Base-by-base conservation (phyloP, 768 basidiomycete species). In the Serendipita sp. region DNA sequence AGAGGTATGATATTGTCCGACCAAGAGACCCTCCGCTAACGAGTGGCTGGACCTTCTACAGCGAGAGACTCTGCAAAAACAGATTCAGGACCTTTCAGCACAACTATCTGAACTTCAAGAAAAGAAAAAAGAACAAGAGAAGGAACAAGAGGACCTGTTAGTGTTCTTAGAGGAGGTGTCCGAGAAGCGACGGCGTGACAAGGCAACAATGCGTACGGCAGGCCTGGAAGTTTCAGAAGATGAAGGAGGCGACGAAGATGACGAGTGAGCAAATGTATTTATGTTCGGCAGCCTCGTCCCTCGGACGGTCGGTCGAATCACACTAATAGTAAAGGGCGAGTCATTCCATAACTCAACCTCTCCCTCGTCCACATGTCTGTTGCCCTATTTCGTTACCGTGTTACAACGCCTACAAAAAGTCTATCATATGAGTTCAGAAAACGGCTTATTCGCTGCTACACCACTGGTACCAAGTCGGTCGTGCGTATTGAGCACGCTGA, bases 61-160 rank as follows among this genome's bases (percentile, higher is more conserved):
- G 83, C 64, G 79, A 47, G 71, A 76, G 7, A 72, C 76, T 5
- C 73, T 86, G 38, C 78, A 78, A 34, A 74, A 70, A 5, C 79
- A 82, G 69, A 70, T 86, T 5, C 70, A 75, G 3, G 71, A 73
- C 3, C 71, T 89, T 23, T 75, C 81, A 32, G 69, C 72, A 13
- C 74, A 83, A 64, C 72, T 91, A 5, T 73, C 74, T 47, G 75
- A 74, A 1, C 78, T 84, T 7, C 81, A 87, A 68, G 79, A 78
- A 64, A 88, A 85, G 72, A 80, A 82, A 58, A 85, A 82, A 68
- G 92, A 96, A 7, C 83, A 85, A 28, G 92, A 96, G 74, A 94
- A 93, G 74, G 95, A 99, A 73, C 94, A 97, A 70, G 95, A 97
- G 72, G 95, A 99, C 74, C 73, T 98, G 56, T 77, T 99, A 23